Conservation (phyloP, 768 basidiomycete species). For the Phaffia tasmanica region DNA sequence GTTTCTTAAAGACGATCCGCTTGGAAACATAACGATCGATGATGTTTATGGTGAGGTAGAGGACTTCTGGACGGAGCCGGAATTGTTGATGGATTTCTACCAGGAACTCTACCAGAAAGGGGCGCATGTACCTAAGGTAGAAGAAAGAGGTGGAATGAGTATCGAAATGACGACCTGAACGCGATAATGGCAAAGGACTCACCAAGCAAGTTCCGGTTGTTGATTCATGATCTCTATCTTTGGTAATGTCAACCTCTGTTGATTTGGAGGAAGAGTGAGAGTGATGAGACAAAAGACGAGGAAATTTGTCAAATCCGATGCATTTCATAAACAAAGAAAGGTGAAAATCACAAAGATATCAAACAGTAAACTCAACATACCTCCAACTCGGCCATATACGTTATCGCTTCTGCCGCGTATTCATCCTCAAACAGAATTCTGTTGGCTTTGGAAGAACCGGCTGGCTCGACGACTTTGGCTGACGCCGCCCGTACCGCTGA, state of each 20-base stretch:
- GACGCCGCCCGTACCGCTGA: not conserved
- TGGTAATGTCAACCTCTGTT: conserved; percentile 45
- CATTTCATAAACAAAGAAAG: not conserved
- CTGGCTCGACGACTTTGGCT: not conserved
- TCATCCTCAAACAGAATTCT: conserved; percentile 78
- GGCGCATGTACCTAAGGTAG: conserved; percentile 95
- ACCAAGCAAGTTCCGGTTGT: conserved; percentile 70
- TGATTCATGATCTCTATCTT: conserved; percentile 93
- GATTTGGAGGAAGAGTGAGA: not conserved
- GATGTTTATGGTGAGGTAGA: conserved; percentile 97
- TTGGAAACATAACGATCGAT: conserved; percentile 98
- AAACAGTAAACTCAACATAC: conserved; percentile 45
- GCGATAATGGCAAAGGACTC: too few species aligned
- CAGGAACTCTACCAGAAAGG: conserved; percentile 94
- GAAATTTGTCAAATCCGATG: not conserved
- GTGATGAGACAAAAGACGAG: not conserved
- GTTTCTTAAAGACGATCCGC: conserved; percentile 95
- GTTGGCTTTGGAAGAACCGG: not conserved
- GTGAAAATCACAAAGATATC: not conserved
- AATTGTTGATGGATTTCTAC: conserved; percentile 98
- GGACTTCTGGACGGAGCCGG: conserved; percentile 91
- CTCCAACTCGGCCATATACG: conserved; percentile 98
- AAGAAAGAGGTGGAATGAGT: too few species aligned
- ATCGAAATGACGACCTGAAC: too few species aligned
- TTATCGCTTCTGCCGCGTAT: conserved; percentile 81